Base-by-base conservation (phyloP, 352 stramenopile species). In the Aphanomyces stellatus region DNA sequence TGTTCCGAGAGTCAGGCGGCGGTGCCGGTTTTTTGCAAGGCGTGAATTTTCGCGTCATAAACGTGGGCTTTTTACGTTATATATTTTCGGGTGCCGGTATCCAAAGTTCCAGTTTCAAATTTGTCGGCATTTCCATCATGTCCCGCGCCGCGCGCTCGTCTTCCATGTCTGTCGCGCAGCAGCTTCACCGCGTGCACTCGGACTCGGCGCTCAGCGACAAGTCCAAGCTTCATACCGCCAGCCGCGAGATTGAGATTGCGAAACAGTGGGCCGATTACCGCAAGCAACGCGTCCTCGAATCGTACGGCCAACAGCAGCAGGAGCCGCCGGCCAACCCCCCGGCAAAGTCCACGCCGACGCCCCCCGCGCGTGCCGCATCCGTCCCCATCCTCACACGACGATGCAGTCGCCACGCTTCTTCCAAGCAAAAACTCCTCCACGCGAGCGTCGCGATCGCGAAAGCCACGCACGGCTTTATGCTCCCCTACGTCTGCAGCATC, bases 381-480 rank as follows among this genome's bases (percentile, higher is more conserved):
- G n/a, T n/a, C n/a, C n/a, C n/a, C n/a, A n/a, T n/a, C n/a, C n/a
- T n/a, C n/a, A n/a, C n/a, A n/a, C n/a, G n/a, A n/a, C 34, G 60
- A 17, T 67, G 60, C 49, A n/a, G n/a, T n/a, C 34, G 51, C 27
- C 40, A 67, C 33, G 22, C 27, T 10, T n/a, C 33, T 33, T 30
- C 25, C 37, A 46, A 41, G n/a, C 30, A 43, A 27, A 67, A 67
- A 40, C 25, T 67, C 25, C 46, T 67, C 27, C 60, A 57, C 15
- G 22, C 60, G 19, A 67, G 60, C 33, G 46, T 67, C 7, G 43
- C 19, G 10, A 67, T 67, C 57, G 60, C 60, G 10, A 67, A 67
- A 27, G 60, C 51, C n/a, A 67, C 60, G 8, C 60, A 67, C 37
- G 60, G 60, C 3, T 67, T 37, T 37, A 48, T 55, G 27, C 49